Evolutionary conservation across 306 rosid genomes (phyloP).

Genomic region (Lagenaria siceraria): DNA sequence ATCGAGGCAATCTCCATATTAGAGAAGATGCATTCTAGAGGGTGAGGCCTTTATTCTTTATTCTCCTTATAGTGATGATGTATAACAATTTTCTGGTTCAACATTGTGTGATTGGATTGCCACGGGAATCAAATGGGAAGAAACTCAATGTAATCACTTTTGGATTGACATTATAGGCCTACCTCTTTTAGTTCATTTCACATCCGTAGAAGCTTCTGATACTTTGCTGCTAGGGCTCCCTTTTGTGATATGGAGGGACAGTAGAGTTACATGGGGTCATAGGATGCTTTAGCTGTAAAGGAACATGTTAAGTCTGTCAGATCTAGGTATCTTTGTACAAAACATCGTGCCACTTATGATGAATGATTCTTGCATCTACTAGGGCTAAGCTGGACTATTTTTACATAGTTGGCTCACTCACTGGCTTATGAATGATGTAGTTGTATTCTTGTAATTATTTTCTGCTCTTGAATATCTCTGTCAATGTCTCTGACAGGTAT

Average conservation of each 20-base stretch:
- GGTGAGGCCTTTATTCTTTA: conserved; percentile 20
- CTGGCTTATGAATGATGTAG: neutral
- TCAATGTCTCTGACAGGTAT: conserved; percentile 21
- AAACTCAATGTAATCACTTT: neutral
- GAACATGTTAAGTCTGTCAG: neutral
- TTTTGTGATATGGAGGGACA: neutral
- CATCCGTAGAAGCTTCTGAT: neutral
- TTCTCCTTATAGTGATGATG: neutral
- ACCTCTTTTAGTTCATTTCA: neutral
- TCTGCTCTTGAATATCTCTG: neutral
- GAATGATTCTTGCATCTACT: neutral
- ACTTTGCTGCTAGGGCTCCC: neutral
- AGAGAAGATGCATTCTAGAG: conserved; percentile 38
- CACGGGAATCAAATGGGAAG: neutral
- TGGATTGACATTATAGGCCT: neutral
- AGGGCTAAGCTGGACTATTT: neutral
- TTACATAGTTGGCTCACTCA: neutral
- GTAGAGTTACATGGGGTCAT: neutral
- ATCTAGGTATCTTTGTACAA: neutral
- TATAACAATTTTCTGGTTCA: neutral
- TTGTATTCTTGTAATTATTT: neutral
- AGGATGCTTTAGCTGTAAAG: neutral
- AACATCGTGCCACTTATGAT: neutral
- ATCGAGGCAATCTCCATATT: conserved; percentile 42
- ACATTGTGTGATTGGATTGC: neutral